phyloP scores from a whole-genome alignment of 371 early-diverging fungal genomes.

The Syncephalastrum contaminatum region DNA sequence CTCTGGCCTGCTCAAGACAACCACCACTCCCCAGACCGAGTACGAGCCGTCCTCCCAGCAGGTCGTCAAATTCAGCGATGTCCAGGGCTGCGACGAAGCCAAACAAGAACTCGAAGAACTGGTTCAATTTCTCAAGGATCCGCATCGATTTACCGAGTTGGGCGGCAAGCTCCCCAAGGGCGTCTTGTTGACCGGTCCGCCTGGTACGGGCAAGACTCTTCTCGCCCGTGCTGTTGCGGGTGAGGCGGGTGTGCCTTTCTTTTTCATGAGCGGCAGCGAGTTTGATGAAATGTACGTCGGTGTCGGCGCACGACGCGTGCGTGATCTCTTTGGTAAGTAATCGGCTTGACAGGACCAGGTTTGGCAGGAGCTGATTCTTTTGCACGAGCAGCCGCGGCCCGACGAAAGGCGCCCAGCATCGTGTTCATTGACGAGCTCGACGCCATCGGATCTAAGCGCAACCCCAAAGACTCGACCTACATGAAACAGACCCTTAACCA shows the following conservation, averaged over 20 bases:
- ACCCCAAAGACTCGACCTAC: constrained; percentile 89
- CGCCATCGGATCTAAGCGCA: constrained; percentile 97
- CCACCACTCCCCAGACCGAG: constrained; percentile 59
- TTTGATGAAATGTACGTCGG: constrained; percentile 99
- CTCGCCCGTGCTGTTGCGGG: constrained; percentile 89
- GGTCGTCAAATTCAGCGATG: constrained; percentile 85
- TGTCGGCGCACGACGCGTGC: constrained; percentile 90
- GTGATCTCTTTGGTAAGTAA: constrained; percentile 68
- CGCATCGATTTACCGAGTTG: constrained; percentile 84
- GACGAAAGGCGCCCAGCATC: constrained; percentile 95
- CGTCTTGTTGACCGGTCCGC: constrained; percentile 97
- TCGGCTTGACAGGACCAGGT: too few relatives aligned
- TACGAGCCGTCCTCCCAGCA: constrained; percentile 69
- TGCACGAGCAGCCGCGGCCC: constrained; percentile 84
- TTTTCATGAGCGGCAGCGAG: constrained; percentile 96
- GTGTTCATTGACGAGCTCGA: constrained; percentile 99
- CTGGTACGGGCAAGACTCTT: constrained; percentile 98
- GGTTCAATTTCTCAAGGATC: constrained; percentile 93
- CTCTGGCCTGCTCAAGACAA: constrained; percentile 70
- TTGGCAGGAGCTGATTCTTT: not conserved
- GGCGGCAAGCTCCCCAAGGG: constrained; percentile 97
- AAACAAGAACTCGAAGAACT: constrained; percentile 95
- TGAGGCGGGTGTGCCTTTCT: constrained; percentile 96
- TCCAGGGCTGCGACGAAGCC: constrained; percentile 97
- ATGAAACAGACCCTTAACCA: constrained; percentile 97